Conservation (phyloP, 495 filamentous ascomycete species). For the Neurospora sp. region DNA sequence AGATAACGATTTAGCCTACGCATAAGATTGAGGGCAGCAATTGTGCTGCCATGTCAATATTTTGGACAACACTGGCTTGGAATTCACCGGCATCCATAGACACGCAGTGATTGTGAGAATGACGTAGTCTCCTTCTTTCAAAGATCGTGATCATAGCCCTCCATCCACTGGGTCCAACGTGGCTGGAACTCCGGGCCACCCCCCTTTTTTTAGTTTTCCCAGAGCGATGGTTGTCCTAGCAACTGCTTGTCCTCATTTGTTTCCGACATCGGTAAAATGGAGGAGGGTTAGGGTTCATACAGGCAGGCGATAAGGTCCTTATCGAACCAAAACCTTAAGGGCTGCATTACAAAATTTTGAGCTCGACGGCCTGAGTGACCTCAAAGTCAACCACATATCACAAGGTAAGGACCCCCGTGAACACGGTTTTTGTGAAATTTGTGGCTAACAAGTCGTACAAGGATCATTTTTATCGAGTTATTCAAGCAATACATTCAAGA, state of each 20-base stretch:
- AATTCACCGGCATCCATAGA: background rate
- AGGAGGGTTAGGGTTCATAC: background rate
- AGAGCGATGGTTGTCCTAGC: background rate
- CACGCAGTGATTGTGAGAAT: background rate
- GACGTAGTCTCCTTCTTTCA: background rate
- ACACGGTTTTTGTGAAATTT: background rate
- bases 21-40: background rate
- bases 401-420: background rate
- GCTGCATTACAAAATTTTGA: background rate
- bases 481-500: constrained; percentile 6
- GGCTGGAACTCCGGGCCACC: background rate
- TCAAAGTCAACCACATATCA: background rate
- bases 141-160: background rate
- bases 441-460: background rate
- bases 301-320: background rate
- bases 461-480: background rate
- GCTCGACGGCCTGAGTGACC: background rate
- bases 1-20: background rate
- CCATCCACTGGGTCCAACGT: background rate
- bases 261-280: background rate
- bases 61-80: background rate
- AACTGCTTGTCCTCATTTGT: background rate
- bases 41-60: no score
- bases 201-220: background rate
- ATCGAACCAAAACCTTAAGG: background rate